Evolutionary conservation across 2,329 filamentous ascomycete genomes (phyloP).

Genomic region (Rutstroemia sp.): DNA sequence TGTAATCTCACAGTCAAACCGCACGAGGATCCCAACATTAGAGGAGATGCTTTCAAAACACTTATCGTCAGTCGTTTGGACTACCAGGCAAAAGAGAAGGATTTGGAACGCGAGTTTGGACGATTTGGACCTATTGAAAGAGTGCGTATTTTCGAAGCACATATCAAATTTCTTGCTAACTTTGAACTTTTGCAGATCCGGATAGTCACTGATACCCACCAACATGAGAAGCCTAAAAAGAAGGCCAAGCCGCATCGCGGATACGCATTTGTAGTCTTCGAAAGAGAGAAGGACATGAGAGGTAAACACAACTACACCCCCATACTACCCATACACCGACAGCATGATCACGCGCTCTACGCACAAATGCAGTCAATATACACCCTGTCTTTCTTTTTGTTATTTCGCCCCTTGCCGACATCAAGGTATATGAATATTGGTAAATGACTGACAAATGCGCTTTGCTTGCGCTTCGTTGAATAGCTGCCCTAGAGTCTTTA

Average conservation of each 20-base stretch:
- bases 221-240: constrained; percentile 62
- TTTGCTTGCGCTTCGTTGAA: constrained; percentile 47
- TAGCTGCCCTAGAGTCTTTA: constrained; percentile 80
- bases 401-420: constrained; percentile 20
- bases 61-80: constrained; percentile 85
- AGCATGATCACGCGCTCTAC: constrained; percentile 25
- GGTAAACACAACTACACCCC: constrained; percentile 58
- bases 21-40: constrained; percentile 74
- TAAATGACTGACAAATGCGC: constrained; percentile 64
- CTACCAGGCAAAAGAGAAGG: constrained; percentile 82
- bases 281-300: constrained; percentile 98
- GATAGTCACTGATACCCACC: constrained; percentile 71
- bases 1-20: constrained; percentile 60
- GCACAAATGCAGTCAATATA: constrained; percentile 37
- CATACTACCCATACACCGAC: constrained; percentile 26
- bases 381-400: constrained; percentile 32
- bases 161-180: constrained; percentile 9
- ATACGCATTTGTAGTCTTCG: constrained; percentile 95
- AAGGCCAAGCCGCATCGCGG: constrained; percentile 77
- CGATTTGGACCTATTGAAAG: constrained; percentile 91
- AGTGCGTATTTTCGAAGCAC: constrained; percentile 41
- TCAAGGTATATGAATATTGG: constrained; percentile 43
- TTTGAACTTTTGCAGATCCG: constrained; percentile 56
- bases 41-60: constrained; percentile 91
- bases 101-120: constrained; percentile 88